Evolutionary conservation across 768 basidiomycete genomes (phyloP).

Genomic region (Mycena vitilis): DNA sequence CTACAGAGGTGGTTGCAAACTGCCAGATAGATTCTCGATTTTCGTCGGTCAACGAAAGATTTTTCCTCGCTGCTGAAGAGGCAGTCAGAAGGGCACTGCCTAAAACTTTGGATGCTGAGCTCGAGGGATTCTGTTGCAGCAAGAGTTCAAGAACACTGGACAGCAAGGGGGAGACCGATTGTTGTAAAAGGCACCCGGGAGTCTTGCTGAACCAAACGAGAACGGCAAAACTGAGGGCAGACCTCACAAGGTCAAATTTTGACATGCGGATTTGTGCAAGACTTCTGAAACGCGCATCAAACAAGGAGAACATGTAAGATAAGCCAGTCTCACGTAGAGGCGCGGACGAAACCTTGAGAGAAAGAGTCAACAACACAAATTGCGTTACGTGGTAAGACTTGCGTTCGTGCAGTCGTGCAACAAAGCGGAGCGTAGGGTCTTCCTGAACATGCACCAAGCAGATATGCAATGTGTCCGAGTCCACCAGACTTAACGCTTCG

Average conservation of each 20-base stretch:
- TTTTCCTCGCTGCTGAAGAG: conserved; percentile 43
- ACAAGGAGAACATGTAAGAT: not conserved
- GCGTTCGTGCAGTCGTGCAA: conserved; percentile 49
- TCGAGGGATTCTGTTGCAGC: conserved; percentile 14
- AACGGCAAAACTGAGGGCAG: conserved; percentile 46
- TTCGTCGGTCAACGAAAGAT: conserved; percentile 29
- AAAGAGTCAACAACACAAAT: conserved; percentile 4
- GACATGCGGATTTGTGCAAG: not conserved
- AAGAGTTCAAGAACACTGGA: conserved; percentile 36
- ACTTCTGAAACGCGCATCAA: conserved; percentile 17
- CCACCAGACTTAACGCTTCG: conserved; percentile 44
- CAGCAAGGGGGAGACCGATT: conserved; percentile 40
- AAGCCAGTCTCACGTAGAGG: not conserved
- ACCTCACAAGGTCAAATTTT: conserved; percentile 38
- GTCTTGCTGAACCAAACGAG: conserved; percentile 48
- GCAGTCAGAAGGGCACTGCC: conserved; percentile 51
- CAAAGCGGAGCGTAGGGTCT: conserved; percentile 41
- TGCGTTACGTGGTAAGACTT: conserved; percentile 11
- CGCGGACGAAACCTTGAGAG: conserved; percentile 6
- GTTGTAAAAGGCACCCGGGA: conserved; percentile 33
- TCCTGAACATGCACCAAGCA: conserved; percentile 37
- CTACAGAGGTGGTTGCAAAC: conserved; percentile 42
- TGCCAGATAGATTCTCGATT: conserved; percentile 53
- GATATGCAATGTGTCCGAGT: conserved; percentile 29
- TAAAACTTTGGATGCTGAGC: conserved; percentile 38